phyloP scores from a whole-genome alignment of 345 rosid genomes.

The Psidium guajava region DNA sequence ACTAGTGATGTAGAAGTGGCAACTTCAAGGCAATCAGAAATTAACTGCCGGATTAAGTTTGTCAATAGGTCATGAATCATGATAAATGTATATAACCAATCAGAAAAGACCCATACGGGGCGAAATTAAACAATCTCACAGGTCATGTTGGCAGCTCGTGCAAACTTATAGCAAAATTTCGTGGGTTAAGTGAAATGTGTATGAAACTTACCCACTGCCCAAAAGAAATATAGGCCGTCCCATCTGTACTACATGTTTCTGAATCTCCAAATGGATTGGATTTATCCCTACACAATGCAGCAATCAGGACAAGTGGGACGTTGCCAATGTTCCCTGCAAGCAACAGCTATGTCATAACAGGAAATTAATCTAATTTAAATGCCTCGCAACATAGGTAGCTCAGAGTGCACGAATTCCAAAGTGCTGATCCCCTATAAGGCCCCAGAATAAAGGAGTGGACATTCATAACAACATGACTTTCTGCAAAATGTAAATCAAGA shows the following conservation, averaged over 20 bases:
- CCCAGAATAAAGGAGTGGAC: not conserved
- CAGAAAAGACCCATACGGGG: not conserved
- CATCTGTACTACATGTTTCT: conserved; percentile 66
- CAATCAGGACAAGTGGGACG: conserved; percentile 90
- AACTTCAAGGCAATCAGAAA: not conserved
- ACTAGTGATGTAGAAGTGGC: not conserved
- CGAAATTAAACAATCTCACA: not conserved
- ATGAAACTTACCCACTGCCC: conserved; percentile 80
- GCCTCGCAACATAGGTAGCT: not conserved
- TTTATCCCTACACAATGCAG: conserved; percentile 81
- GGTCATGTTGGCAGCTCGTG: not conserved
- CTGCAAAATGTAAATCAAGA: not conserved
- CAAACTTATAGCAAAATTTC: not conserved
- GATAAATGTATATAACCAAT: no score
- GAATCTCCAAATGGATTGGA: conserved; percentile 87
- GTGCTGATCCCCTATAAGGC: not conserved
- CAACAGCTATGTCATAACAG: not conserved
- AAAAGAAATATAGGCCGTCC: conserved; percentile 95
- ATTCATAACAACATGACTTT: not conserved
- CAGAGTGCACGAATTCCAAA: not conserved
- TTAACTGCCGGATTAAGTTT: not conserved
- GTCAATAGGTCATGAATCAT: not conserved
- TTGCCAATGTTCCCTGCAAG: conserved; percentile 93
- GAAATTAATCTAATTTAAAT: not conserved
- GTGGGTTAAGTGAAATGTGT: not conserved